A percentile compares a stretch with the other conserved stretches of the same genome.
Conservation (phyloP, 2,329 filamentous ascomycete species). For the Acrocalymma vagum region DNA sequence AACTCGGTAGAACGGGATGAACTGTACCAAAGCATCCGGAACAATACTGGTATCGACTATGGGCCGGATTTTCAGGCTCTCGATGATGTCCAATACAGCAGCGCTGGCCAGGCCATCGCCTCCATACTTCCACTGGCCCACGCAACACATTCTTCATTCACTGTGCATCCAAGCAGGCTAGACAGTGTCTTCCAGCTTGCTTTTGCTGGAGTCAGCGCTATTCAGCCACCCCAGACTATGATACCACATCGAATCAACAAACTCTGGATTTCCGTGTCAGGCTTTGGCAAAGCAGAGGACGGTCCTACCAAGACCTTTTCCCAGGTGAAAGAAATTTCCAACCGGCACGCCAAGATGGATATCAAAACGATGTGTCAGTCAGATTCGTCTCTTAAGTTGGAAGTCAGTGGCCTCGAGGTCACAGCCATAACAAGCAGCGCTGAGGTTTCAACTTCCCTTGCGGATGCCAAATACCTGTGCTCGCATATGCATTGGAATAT, state of each 20-base stretch:
- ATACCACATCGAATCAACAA: slow-evolving; percentile 4
- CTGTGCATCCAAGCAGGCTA: slow-evolving; percentile 7
- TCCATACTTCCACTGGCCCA: slow-evolving; percentile 1
- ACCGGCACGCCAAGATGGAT: slow-evolving; percentile 1
- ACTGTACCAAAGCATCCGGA: slow-evolving; percentile 14
- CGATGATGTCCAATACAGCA: slow-evolving; percentile 11
- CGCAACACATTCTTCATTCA: too few species aligned
- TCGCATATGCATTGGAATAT: slow-evolving; percentile 8
- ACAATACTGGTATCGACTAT: slow-evolving; percentile 17
- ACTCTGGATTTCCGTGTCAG: slow-evolving; percentile 8
- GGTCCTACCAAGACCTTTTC: not conserved
- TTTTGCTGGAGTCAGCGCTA: not conserved
- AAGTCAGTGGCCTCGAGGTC: slow-evolving; percentile 1
- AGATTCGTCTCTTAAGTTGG: not conserved
- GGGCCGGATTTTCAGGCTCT: slow-evolving; percentile 22
- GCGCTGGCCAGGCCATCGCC: not conserved
- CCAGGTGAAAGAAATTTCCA: slow-evolving; percentile 1
- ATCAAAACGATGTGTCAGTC: not conserved
- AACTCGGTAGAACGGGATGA: slow-evolving; percentile 1
- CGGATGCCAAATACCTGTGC: not conserved
- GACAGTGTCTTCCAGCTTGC: slow-evolving; percentile 11
- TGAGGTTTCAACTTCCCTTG: not conserved
- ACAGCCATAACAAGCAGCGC: not conserved
- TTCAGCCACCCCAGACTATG: not conserved
- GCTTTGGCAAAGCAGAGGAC: slow-evolving; percentile 1